These are phyloP conservation scores for Cenchrus purpureus DNA, from an alignment of 176 grass and related monocot species.

Conservation along the genomic window DNA sequence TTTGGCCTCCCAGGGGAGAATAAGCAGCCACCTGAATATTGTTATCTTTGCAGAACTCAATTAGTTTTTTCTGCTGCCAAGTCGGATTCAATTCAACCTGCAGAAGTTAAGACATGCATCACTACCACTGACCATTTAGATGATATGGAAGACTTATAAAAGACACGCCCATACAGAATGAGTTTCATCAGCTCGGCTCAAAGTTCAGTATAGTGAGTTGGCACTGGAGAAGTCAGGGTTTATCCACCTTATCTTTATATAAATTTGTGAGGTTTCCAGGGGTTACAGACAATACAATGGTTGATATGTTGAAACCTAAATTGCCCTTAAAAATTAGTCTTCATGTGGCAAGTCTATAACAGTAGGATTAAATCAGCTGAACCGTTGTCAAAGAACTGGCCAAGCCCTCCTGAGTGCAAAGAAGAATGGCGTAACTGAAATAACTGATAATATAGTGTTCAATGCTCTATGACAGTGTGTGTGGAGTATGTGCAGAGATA, in stretches of 20 bases:
- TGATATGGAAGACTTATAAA: not conserved
- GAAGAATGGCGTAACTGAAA: not conserved
- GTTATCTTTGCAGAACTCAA: conserved; percentile 52
- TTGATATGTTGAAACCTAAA: not conserved
- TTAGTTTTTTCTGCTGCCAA: conserved; percentile 66
- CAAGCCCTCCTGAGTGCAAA: not conserved
- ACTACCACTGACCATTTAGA: not conserved
- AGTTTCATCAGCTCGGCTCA: not conserved
- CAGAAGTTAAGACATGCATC: conserved; percentile 13
- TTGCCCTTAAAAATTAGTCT: not conserved
- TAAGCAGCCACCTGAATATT: conserved; percentile 57
- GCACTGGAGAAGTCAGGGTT: not conserved
- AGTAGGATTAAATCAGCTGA: not conserved
- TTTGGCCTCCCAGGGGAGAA: conserved; percentile 60
- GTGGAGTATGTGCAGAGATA: not conserved
- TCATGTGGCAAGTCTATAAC: not conserved
- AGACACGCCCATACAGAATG: not conserved
- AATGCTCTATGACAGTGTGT: not conserved
- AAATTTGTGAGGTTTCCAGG: not conserved
- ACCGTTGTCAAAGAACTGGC: not conserved
- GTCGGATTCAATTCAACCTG: conserved; percentile 65
- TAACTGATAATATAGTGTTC: not conserved
- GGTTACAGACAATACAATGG: not conserved
- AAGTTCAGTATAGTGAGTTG: conserved; percentile 1
- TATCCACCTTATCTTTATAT: not conserved